Evolutionary conservation across 345 rosid species (phyloP).

Genomic region (Citrus glauca): DNA sequence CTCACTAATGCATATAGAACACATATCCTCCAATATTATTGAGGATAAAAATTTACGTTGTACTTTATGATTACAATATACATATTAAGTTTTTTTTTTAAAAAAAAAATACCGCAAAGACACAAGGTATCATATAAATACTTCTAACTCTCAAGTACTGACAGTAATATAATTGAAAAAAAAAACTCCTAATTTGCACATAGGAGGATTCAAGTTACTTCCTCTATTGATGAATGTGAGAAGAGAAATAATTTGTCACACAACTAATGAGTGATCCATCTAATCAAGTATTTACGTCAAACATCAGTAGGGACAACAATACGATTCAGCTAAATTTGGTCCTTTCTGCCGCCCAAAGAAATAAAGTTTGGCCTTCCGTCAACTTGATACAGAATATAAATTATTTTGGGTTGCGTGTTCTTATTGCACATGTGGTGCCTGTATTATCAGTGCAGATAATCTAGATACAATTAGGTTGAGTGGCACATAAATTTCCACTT

Average conservation of each 20-base stretch:
- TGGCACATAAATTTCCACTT: not conserved
- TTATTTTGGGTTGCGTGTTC: no score
- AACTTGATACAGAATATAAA: not conserved
- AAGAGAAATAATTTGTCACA: not conserved
- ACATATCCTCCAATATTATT: no score
- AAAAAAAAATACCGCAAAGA: no score
- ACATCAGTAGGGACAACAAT: not conserved
- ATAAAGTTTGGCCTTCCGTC: not conserved
- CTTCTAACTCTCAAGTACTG: no score
- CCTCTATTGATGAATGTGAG: not conserved
- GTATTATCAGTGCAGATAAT: not conserved
- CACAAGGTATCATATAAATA: no score
- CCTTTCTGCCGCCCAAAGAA: conserved; percentile 2
- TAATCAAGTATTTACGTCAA: not conserved
- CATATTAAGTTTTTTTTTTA: no score
- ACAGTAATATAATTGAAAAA: no score
- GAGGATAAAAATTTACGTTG: no score
- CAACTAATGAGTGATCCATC: not conserved
- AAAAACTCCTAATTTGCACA: no score
- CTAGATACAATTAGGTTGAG: not conserved
- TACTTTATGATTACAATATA: no score
- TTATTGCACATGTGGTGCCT: not conserved
- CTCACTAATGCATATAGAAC: no score
- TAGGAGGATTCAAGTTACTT: not conserved
- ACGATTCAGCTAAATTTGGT: not conserved